Percentiles rank a stretch among this genome's conserved stretches.
Conservation (phyloP, 116 monocot species). For the Papilionanthe hybrid region DNA sequence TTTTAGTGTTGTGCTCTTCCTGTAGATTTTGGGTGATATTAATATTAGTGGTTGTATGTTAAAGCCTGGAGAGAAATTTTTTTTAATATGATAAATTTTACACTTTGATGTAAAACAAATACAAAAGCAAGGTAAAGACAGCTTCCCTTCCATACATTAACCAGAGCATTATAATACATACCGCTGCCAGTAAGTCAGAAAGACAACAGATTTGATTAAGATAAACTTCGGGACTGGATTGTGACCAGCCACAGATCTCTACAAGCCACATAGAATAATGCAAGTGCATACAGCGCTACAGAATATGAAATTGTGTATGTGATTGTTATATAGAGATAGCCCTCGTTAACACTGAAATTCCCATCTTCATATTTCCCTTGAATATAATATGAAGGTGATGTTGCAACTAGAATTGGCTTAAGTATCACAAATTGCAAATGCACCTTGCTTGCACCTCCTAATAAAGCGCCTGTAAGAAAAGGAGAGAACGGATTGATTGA, state of each 20-base stretch:
- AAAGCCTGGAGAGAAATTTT: background rate
- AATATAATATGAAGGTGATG: constrained; percentile 89
- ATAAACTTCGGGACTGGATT: constrained; percentile 93
- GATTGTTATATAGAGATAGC: constrained; percentile 93
- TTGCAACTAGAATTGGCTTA: constrained; percentile 88
- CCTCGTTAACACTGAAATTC: constrained; percentile 80
- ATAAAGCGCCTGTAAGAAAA: constrained; percentile 79
- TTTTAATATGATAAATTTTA: background rate
- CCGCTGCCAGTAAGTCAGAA: constrained; percentile 98
- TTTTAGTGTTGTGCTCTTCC: no score
- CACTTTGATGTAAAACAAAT: background rate
- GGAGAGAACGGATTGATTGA: background rate
- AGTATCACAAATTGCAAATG: constrained; percentile 93
- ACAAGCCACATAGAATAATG: constrained; percentile 89
- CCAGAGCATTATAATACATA: constrained; percentile 12
- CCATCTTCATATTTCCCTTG: constrained; percentile 93
- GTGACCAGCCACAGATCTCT: constrained; percentile 82
- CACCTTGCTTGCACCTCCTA: constrained; percentile 88
- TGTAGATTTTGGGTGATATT: no score
- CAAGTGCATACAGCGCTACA: constrained; percentile 80
- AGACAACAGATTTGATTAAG: constrained; percentile 84
- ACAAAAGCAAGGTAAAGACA: background rate
- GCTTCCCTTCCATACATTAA: background rate
- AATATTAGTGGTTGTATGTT: no score
- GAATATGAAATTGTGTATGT: constrained; percentile 93